Base-by-base conservation (phyloP, 257 asterid species). In the Solanum megistacrolobum region DNA sequence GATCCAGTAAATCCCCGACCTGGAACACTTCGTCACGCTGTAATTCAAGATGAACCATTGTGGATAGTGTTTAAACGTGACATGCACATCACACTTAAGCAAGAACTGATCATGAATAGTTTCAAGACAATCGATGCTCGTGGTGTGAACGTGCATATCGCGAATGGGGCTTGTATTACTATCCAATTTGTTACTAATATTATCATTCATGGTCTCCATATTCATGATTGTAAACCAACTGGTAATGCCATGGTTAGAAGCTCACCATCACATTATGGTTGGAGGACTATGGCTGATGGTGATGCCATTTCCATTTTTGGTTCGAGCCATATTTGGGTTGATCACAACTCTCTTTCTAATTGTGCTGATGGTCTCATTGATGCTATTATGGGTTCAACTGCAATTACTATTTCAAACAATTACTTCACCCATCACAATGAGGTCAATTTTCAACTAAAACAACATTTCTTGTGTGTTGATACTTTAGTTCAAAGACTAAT, bases 231-330 rank as follows among this genome's bases (percentile, higher is more conserved):
- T 66, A 93, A 90, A 83, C 93, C 82, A 48, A 94, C 98, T 6
- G 98, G 98, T 21, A 95, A 95, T 58, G 98, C 98, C 35, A 93
- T 96, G 99, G 98, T 96, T 62, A 90, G 98, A 25, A 94, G 96
- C 89, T 94, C 98, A 1, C 94, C 96, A 1, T 83, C 90, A 31
- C 99, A 96, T 48, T 94, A 91, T 65, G 99, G 99, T 13, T 94
- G 96, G 98, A 91, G 99, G 89, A 96, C 98, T 0, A 92, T 94
- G 93, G 98, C 98, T 0, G 99, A 96, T 74, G 99, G 99, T 2
- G 99, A 96, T 18, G 99, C 92, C 52, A 93, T 96, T 21, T 94
- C 98, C 1, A 93, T 96, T 1, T 96, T 95, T 38, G 95, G 96
- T 4, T 74, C 98, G 0, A 95, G 98, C 76, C 98, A 96, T 65